These are phyloP conservation scores for Yamadazyma takamatsuzukensis DNA, from an alignment of 805 yeast genomes.

Conservation along the genomic window DNA sequence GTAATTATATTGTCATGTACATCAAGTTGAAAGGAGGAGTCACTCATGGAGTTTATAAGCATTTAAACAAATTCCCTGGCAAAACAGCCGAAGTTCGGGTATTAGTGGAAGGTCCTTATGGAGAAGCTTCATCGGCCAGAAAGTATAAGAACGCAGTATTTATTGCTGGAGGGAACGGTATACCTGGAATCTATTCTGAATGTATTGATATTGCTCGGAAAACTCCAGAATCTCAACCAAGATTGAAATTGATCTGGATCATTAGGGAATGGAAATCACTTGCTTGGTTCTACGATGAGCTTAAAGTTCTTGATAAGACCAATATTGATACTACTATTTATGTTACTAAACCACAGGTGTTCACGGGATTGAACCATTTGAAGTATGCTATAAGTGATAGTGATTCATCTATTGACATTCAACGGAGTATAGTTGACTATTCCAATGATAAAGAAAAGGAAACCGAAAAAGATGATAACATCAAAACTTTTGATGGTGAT, in stretches of 20 bases:
- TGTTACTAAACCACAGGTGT: slow-evolving; percentile 24
- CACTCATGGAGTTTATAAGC: slow-evolving; percentile 33
- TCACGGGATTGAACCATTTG: slow-evolving; percentile 9
- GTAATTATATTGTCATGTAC: slow-evolving; percentile 25
- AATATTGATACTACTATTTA: slow-evolving; percentile 28
- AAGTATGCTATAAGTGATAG: slow-evolving; percentile 11
- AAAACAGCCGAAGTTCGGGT: slow-evolving; percentile 21
- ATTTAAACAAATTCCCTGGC: slow-evolving; percentile 23
- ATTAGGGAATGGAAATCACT: slow-evolving; percentile 52
- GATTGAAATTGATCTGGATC: slow-evolving; percentile 59
- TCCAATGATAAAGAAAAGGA: slow-evolving; percentile 5
- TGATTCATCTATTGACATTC: slow-evolving; percentile 6
- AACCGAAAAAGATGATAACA: slow-evolving; percentile 7
- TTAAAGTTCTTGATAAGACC: slow-evolving; percentile 21
- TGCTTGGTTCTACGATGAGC: slow-evolving; percentile 47
- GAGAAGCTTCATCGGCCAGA: slow-evolving; percentile 47
- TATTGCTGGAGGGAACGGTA: slow-evolving; percentile 73
- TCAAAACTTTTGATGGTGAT: slow-evolving; percentile 1
- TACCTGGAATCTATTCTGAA: slow-evolving; percentile 55
- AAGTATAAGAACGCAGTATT: slow-evolving; percentile 53
- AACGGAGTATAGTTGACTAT: not conserved
- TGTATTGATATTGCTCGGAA: slow-evolving; percentile 26
- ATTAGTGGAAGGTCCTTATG: slow-evolving; percentile 61
- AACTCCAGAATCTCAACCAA: slow-evolving; percentile 17
- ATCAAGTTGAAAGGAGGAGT: slow-evolving; percentile 50